Evolutionary conservation across 148 eudicot species (phyloP).

Genomic region (Silene uniflora): DNA sequence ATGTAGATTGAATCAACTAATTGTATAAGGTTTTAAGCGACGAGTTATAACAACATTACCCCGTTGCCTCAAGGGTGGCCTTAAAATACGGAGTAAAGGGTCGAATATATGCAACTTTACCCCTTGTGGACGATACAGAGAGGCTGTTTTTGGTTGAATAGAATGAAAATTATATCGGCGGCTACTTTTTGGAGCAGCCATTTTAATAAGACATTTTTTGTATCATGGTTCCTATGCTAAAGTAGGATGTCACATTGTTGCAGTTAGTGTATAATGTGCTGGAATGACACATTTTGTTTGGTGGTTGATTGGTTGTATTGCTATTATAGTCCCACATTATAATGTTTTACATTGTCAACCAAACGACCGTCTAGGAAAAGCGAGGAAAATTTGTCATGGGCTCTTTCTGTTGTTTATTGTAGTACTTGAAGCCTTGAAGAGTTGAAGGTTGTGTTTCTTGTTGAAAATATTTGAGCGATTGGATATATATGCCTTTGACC

Average conservation of each 20-base stretch:
- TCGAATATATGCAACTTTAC: background rate
- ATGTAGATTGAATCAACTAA: too few relatives aligned
- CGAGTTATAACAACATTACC: too few relatives aligned
- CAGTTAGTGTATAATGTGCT: background rate
- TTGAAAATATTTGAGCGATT: background rate
- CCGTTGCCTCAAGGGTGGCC: too few relatives aligned
- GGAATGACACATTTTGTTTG: background rate
- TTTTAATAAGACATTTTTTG: background rate
- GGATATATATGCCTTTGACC: background rate
- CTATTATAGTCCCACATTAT: background rate
- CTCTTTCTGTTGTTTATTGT: background rate
- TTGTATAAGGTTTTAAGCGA: too few relatives aligned
- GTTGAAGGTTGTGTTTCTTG: background rate
- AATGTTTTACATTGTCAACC: background rate
- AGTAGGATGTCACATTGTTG: background rate
- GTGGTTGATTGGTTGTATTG: background rate
- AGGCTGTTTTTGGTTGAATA: background rate
- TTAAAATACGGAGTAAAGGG: too few relatives aligned
- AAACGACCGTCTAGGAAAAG: background rate
- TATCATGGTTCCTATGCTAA: background rate
- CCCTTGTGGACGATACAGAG: background rate
- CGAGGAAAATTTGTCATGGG: background rate
- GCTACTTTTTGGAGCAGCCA: too few relatives aligned
- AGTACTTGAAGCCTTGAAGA: background rate
- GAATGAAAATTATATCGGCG: too few relatives aligned